A percentile compares a stretch with the other conserved stretches of the same genome.
Conservation (phyloP, 306 rosid genomes). For the Castanea crenata region DNA sequence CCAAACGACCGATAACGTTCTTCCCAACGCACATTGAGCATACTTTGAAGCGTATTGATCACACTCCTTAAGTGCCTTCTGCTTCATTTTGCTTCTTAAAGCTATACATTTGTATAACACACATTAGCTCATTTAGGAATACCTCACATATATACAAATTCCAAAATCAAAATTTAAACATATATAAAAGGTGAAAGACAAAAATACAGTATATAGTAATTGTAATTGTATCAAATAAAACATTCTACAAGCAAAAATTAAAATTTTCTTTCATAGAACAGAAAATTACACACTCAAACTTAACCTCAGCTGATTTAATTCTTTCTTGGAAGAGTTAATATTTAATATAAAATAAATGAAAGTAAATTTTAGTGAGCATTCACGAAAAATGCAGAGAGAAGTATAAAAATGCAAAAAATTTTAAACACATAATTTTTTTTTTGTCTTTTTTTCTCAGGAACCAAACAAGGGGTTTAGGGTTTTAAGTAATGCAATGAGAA, state of each 20-base stretch:
- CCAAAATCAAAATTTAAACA: not conserved
- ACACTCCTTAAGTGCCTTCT: constrained; percentile 82
- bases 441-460: not conserved
- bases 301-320: not conserved
- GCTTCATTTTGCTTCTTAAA: constrained; percentile 93
- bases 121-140: not conserved
- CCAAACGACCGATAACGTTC: constrained; percentile 84
- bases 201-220: too few relatives aligned
- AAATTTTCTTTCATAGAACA: not conserved
- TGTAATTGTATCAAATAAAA: not conserved
- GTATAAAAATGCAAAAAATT: not conserved
- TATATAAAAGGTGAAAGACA: not conserved
- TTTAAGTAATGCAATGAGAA: not conserved
- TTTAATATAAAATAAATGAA: not conserved
- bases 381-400: not conserved
- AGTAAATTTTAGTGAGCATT: not conserved
- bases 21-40: constrained; percentile 83
- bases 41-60: constrained; percentile 63
- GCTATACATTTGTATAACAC: constrained; percentile 46
- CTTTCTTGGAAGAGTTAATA: not conserved
- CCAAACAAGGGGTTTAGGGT: constrained; percentile 25
- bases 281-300: not conserved
- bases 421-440: not conserved
- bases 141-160: not conserved
- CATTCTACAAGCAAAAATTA: not conserved